Evolutionary conservation across 163 green algal genomes (phyloP).

Genomic region (Prototheca cutis): DNA sequence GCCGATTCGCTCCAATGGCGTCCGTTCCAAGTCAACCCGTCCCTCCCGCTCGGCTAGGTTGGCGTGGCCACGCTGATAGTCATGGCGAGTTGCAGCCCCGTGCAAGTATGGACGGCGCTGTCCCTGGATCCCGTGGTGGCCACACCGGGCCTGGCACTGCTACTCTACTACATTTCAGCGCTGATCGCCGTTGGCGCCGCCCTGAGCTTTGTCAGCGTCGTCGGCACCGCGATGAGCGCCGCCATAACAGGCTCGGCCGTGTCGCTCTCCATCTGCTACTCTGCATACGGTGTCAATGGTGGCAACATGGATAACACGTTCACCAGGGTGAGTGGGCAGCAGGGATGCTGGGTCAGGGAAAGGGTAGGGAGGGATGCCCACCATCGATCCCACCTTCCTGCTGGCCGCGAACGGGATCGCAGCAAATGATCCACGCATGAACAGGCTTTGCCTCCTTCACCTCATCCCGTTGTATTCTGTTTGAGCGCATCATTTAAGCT

Average conservation of each 20-base stretch:
- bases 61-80: not conserved
- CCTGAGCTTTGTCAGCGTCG: constrained; percentile 1
- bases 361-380: too few species aligned
- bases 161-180: constrained; percentile 9
- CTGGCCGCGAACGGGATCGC: too few species aligned
- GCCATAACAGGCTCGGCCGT: not conserved
- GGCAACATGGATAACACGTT: not conserved
- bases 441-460: too few species aligned
- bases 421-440: too few species aligned
- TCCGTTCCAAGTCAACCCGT: not conserved
- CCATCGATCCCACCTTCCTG: too few species aligned
- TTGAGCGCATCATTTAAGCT: too few species aligned
- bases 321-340: too few species aligned
- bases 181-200: constrained; percentile 4
- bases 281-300: constrained; percentile 6
- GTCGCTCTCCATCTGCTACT: not conserved
- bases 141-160: not conserved
- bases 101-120: not conserved
- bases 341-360: too few species aligned
- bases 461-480: too few species aligned
- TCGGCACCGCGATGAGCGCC: not conserved
- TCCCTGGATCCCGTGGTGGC: constrained; percentile 3
- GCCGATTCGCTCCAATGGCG: too few species aligned
- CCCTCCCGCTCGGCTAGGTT: constrained; percentile 3
- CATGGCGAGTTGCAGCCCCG: not conserved